Percentiles rank a stretch among this genome's conserved stretches.
phyloP scores from a whole-genome alignment of 768 basidiomycete genomes.

The Calocybe indica region DNA sequence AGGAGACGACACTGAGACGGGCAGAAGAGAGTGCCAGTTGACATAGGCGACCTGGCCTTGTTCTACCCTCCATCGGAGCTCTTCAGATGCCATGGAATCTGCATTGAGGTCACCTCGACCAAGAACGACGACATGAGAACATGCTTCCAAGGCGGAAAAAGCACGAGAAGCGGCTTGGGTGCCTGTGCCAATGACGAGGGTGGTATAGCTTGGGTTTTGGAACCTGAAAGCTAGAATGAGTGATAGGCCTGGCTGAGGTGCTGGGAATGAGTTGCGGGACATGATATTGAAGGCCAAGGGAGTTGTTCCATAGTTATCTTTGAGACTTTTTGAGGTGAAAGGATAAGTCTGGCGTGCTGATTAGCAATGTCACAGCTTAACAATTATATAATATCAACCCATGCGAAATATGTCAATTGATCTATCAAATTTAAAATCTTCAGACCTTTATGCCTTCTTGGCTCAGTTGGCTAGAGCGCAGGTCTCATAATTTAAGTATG shows the following conservation, averaged over 20 bases:
- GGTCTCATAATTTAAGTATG: no score
- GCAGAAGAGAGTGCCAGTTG: constrained; percentile 44
- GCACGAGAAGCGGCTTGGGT: constrained; percentile 80
- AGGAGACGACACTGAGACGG: no score
- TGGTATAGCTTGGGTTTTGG: constrained; percentile 28
- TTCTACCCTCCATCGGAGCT: constrained; percentile 59
- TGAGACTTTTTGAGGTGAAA: no score
- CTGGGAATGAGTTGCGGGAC: constrained; percentile 13
- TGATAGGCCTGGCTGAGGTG: constrained; percentile 57
- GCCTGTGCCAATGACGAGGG: constrained; percentile 76
- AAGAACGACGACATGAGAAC: constrained; percentile 64
- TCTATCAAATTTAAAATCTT: no score
- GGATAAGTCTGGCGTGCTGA: constrained; percentile 19
- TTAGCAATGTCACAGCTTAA: constrained; percentile 15
- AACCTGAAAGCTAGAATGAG: constrained; percentile 74
- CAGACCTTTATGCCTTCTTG: no score
- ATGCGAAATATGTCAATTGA: no score
- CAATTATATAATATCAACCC: no score
- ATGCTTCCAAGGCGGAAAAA: constrained; percentile 77
- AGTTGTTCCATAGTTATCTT: neutral
- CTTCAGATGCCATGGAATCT: constrained; percentile 47
- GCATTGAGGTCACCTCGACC: constrained; percentile 36
- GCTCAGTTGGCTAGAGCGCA: no score
- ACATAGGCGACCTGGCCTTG: constrained; percentile 51
- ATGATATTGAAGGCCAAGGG: constrained; percentile 8